Evolutionary conservation across 2,329 filamentous ascomycete genomes (phyloP).

Genomic region (Ascochyta pisi): DNA sequence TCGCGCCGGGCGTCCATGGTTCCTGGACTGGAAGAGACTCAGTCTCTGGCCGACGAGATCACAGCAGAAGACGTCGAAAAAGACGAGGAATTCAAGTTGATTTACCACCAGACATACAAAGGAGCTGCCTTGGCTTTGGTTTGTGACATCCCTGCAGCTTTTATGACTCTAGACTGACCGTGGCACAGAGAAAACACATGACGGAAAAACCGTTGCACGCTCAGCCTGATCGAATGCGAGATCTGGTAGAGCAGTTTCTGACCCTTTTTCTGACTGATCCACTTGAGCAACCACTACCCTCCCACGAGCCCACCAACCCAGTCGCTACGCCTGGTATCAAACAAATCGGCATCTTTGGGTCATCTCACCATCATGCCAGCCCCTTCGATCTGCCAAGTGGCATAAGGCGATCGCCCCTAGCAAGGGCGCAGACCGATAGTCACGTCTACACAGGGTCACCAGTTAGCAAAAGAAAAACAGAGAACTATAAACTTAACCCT

Average conservation of each 20-base stretch:
- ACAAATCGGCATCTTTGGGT: conserved; percentile 26
- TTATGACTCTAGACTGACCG: background rate
- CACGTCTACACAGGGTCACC: conserved; percentile 35
- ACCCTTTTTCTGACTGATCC: conserved; percentile 57
- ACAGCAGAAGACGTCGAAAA: conserved; percentile 43
- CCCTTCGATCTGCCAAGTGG: conserved; percentile 45
- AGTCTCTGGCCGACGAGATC: conserved; percentile 24
- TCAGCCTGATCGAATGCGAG: conserved; percentile 53
- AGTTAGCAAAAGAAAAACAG: conserved; percentile 27
- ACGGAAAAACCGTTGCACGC: conserved; percentile 44
- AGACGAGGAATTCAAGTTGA: conserved; percentile 60
- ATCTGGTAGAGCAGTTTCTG: conserved; percentile 57
- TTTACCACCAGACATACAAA: conserved; percentile 61
- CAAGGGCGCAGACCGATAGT: conserved; percentile 25
- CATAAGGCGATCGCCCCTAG: conserved; percentile 21
- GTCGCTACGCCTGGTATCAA: conserved; percentile 41
- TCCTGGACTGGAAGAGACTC: conserved; percentile 22
- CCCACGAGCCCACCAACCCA: conserved; percentile 18
- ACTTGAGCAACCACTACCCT: conserved; percentile 33
- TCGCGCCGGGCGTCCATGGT: conserved; percentile 34
- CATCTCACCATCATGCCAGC: conserved; percentile 34
- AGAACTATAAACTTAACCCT: background rate
- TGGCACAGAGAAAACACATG: conserved; percentile 49
- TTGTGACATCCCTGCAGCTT: background rate
- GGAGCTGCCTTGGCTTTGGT: conserved; percentile 57